A percentile compares a stretch with the other conserved stretches of the same genome.
phyloP scores from a whole-genome alignment of 2,329 filamentous ascomycete species.

The Stagonosporopsis vannaccii region DNA sequence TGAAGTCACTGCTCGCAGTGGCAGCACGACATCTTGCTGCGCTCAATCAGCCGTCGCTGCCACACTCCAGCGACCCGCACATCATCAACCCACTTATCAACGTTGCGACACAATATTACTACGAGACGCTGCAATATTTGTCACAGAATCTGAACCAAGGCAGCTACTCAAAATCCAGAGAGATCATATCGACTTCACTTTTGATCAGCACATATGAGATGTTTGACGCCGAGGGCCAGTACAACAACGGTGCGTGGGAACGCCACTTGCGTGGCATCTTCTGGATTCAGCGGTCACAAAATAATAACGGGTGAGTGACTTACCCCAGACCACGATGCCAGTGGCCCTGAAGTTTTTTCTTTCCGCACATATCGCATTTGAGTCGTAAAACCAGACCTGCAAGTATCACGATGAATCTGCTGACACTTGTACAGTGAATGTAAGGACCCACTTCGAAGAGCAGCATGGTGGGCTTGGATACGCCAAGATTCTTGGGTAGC shows the following conservation, averaged over 20 bases:
- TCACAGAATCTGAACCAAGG: constrained; percentile 66
- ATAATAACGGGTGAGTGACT: constrained; percentile 57
- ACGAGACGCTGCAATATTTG: constrained; percentile 68
- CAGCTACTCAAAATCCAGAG: constrained; percentile 64
- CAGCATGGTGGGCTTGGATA: constrained; percentile 72
- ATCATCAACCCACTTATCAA: constrained; percentile 44
- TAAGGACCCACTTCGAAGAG: constrained; percentile 60
- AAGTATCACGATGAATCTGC: background rate
- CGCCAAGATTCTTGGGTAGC: constrained; percentile 72
- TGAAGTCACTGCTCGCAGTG: constrained; percentile 65
- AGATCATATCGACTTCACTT: constrained; percentile 66
- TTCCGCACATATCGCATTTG: background rate
- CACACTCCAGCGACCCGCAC: constrained; percentile 18
- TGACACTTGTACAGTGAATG: constrained; percentile 53
- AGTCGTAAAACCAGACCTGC: background rate
- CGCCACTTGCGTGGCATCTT: constrained; percentile 70
- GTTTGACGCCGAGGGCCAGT: constrained; percentile 63
- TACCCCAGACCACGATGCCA: too few species aligned
- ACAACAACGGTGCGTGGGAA: constrained; percentile 62
- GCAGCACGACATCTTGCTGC: constrained; percentile 61
- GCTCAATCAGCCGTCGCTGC: constrained; percentile 33
- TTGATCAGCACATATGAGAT: constrained; percentile 71
- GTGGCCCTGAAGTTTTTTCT: background rate
- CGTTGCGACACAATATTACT: constrained; percentile 63
- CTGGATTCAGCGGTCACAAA: constrained; percentile 69